Evolutionary conservation across 2,329 filamentous ascomycete species (phyloP).

Genomic region (Lasiodiplodia gonubiensis): DNA sequence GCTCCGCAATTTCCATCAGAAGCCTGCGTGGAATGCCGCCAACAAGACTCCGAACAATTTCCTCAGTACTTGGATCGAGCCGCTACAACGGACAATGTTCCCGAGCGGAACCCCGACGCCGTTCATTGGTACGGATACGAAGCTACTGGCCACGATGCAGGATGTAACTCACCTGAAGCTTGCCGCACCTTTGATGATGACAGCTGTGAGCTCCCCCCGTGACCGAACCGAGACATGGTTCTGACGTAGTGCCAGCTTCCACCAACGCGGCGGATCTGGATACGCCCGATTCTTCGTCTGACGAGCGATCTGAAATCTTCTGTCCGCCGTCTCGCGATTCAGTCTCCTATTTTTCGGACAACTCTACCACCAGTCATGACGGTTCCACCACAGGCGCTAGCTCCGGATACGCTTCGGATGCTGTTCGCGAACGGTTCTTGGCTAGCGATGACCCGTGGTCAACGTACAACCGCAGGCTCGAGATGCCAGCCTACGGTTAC

Average conservation of each 20-base stretch:
- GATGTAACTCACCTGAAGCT: not conserved
- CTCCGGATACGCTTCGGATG: not conserved
- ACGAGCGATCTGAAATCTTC: not conserved
- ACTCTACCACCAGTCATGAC: not conserved
- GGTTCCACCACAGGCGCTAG: not conserved
- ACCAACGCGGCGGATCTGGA: not conserved
- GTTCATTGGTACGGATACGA: constrained; percentile 1
- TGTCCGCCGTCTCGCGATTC: not conserved
- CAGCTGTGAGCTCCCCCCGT: constrained; percentile 9
- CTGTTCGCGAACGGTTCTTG: not conserved
- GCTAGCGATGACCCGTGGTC: constrained; percentile 4
- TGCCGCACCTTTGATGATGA: not conserved
- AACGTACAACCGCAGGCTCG: not conserved
- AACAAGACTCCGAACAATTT: not conserved
- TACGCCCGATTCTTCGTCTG: constrained; percentile 18
- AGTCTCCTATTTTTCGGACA: not conserved
- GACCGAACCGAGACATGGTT: constrained; percentile 4
- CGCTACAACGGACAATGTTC: not conserved
- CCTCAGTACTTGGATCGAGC: not conserved
- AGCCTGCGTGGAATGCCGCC: not conserved
- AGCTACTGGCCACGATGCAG: not conserved
- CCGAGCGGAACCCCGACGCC: not conserved
- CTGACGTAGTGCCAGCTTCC: constrained; percentile 7
- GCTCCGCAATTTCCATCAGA: not conserved
- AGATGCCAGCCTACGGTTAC: not conserved